Percentiles rank a stretch among this genome's conserved stretches.
Evolutionary conservation across 1,284 basidiomycete genomes (phyloP).

Genomic region (Taiwanofungus camphoratus): DNA sequence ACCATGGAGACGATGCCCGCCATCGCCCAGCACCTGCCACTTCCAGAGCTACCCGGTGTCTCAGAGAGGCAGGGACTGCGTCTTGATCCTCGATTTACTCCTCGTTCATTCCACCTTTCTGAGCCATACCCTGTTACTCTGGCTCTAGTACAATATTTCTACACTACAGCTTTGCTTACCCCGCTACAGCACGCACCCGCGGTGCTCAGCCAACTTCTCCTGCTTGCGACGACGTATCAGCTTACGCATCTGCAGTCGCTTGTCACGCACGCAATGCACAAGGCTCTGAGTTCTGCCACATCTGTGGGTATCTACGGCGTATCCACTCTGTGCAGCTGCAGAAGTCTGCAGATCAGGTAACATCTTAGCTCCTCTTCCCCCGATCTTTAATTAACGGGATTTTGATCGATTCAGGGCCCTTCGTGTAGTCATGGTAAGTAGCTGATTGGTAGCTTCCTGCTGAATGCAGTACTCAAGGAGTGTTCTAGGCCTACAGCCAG

Average conservation of each 20-base stretch:
- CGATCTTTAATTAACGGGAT: not conserved
- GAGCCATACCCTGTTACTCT: constrained; percentile 87
- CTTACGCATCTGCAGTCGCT: constrained; percentile 72
- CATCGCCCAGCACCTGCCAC: constrained; percentile 49
- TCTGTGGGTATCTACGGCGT: constrained; percentile 92
- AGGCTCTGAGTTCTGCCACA: constrained; percentile 74
- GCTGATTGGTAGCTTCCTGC: constrained; percentile 6
- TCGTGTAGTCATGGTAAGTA: constrained; percentile 30
- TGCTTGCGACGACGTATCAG: constrained; percentile 81
- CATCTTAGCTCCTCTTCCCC: not conserved
- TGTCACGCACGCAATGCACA: constrained; percentile 90
- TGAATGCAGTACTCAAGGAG: constrained; percentile 7
- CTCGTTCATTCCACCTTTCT: constrained; percentile 75
- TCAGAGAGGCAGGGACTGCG: constrained; percentile 40
- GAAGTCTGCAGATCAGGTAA: constrained; percentile 82
- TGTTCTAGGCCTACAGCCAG: constrained; percentile 35
- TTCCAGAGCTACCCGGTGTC: constrained; percentile 52
- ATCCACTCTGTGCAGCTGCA: constrained; percentile 84
- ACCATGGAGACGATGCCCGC: constrained; percentile 53
- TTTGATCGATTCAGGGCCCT: constrained; percentile 20
- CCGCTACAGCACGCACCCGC: constrained; percentile 88
- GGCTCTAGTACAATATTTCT: constrained; percentile 90
- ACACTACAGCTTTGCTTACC: constrained; percentile 80
- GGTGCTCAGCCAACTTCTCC: constrained; percentile 81
- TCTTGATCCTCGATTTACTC: constrained; percentile 71